Base-by-base conservation (phyloP, 805 yeast genomes). In the Saccharomycopsis guyanensis region DNA sequence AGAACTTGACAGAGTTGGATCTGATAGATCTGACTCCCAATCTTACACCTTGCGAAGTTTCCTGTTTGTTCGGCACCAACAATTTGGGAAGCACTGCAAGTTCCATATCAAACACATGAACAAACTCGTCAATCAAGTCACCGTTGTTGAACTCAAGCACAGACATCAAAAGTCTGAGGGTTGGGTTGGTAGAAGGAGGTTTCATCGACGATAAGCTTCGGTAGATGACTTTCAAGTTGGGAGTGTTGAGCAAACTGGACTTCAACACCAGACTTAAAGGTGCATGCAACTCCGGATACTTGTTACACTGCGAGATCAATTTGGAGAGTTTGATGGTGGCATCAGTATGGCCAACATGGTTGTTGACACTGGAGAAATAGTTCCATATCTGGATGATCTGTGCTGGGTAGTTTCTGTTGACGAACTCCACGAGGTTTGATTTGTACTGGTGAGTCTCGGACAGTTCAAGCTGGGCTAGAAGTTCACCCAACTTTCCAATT, bases 81-180 rank as follows among this genome's bases (percentile, higher is more conserved):
- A 84, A 62, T 55, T 77, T 82, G 1, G 86, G 80, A 23, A 88
- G 64, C 4, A 72, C 70, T 18, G 80, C 70, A 25, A 81, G 62
- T 2, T 79, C 66, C 45, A 86, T 69, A 62, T 89, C 96, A 57
- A 89, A 84, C 38, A 69, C 61, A 13, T 80, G 75, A 29, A 80
- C 58, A 16, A 89, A 73, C 5, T 75, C 80, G 43, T 75, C 80
- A 2, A 79, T 60, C 40, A 75, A 60, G 2, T 67, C 61, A 1
- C 81, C 78, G 22, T 72, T 64, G 39, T 72, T 68, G 55, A 70
- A 78, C 1, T 60, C 52, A 3, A 78, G 70, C 23, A 82, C 66
- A 40, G 73, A 72, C 16, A 64, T 65, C 53, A 91, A 60, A 7
- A 88, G 56, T 37, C 73, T 61, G n/a, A 87, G 59, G 2, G 73